phyloP scores from a whole-genome alignment of 257 asterid species.

The Fraxinus quadrangulata region DNA sequence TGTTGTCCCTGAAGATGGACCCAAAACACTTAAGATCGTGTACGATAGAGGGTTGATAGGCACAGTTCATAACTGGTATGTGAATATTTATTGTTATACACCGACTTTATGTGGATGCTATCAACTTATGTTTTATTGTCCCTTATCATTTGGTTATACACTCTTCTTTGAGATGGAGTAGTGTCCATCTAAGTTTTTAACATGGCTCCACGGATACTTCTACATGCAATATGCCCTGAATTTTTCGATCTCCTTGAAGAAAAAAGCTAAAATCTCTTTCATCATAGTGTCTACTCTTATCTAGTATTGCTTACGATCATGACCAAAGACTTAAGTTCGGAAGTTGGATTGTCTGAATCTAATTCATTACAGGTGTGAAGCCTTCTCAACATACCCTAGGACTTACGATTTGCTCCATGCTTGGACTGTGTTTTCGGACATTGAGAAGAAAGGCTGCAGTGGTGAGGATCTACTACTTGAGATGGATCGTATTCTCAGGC shows the following conservation, averaged over 20 bases:
- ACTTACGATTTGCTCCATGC: constrained; percentile 96
- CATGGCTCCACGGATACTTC: neutral
- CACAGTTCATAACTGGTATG: constrained; percentile 81
- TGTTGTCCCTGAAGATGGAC: constrained; percentile 90
- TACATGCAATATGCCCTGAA: neutral
- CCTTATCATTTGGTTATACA: neutral
- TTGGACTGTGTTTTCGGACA: constrained; percentile 77
- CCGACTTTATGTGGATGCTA: constrained; percentile 1
- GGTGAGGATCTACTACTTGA: constrained; percentile 90
- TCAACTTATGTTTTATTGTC: neutral
- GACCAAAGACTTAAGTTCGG: neutral
- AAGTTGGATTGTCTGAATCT: neutral
- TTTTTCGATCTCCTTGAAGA: neutral
- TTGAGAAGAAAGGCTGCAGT: constrained; percentile 93
- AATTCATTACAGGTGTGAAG: constrained; percentile 72
- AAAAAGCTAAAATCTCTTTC: neutral
- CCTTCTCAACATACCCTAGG: constrained; percentile 90
- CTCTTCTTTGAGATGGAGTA: neutral
- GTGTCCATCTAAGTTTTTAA: neutral
- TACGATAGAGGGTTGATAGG: constrained; percentile 93
- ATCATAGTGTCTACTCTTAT: neutral
- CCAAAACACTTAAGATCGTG: constrained; percentile 83
- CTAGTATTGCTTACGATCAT: neutral
- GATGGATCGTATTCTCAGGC: constrained; percentile 91
- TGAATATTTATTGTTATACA: constrained; percentile 5